These are phyloP conservation scores for Sporothrix schenckii DNA, from an alignment of 2,329 filamentous ascomycete genomes.

Conservation along the genomic window DNA sequence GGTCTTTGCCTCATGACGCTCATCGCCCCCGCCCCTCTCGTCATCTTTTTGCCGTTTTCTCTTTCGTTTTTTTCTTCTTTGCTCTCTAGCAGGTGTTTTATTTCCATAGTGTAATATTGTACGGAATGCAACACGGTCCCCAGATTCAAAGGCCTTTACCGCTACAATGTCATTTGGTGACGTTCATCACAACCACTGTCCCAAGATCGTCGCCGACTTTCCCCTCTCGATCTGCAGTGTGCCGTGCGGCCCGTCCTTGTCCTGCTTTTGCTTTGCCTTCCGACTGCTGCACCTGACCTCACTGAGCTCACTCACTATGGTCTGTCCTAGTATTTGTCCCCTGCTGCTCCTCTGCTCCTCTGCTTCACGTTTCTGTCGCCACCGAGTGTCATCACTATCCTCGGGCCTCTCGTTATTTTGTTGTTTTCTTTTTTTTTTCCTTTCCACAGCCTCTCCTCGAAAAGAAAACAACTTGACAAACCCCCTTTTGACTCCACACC, in stretches of 20 bases:
- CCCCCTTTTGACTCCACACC: constrained; percentile 26
- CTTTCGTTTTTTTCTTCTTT: not conserved
- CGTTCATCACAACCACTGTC: constrained; percentile 12
- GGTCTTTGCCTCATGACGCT: not conserved
- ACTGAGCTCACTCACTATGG: not conserved
- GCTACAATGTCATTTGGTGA: not conserved
- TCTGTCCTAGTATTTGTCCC: not conserved
- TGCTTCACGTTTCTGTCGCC: constrained; percentile 5
- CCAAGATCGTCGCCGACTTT: constrained; percentile 3
- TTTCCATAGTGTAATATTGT: no score
- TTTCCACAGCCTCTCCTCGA: not conserved
- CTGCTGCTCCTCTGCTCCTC: not conserved
- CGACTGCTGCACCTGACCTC: constrained; percentile 6
- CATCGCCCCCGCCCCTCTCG: not conserved
- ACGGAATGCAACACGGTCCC: no score
- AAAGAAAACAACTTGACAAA: not conserved
- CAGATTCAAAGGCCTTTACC: no score
- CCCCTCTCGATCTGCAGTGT: constrained; percentile 31
- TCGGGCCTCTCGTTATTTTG: not conserved
- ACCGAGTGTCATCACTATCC: not conserved
- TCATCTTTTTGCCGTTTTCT: not conserved
- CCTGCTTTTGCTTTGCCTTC: not conserved
- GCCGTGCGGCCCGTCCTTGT: constrained; percentile 31
- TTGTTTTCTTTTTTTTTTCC: not conserved
- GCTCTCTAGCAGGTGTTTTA: not conserved